These are phyloP conservation scores for Limnanthes douglasii DNA, from an alignment of 345 rosid species.

Conservation along the genomic window DNA sequence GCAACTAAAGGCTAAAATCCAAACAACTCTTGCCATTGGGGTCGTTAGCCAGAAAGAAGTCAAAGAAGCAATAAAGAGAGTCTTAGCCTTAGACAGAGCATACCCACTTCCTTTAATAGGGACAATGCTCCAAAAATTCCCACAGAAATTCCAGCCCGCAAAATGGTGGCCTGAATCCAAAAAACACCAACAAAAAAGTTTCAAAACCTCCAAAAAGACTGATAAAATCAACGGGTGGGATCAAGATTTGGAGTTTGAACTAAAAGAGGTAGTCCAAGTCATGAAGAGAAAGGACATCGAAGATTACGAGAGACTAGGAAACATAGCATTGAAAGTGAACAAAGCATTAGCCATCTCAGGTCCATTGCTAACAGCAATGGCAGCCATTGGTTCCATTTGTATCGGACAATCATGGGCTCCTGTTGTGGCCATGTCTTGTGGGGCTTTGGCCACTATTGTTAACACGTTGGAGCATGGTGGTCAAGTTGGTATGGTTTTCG, in stretches of 20 bases:
- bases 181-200: background rate
- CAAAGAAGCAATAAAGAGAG: conserved; percentile 22
- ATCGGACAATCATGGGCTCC: conserved; percentile 15
- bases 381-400: conserved; percentile 13
- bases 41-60: conserved; percentile 10
- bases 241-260: conserved; percentile 19
- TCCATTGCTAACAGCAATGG: conserved; percentile 14
- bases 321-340: conserved; percentile 14
- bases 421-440: conserved; percentile 7
- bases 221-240: conserved; percentile 25
- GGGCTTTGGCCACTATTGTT: conserved; percentile 11
- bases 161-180: conserved; percentile 34
- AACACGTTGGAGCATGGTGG: conserved; percentile 21
- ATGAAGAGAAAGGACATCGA: conserved; percentile 28
- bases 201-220: background rate
- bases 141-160: conserved; percentile 14
- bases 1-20: conserved; percentile 16
- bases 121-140: conserved; percentile 21
- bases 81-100: conserved; percentile 26
- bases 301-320: conserved; percentile 29
- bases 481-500: conserved; percentile 26
- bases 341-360: conserved; percentile 18
- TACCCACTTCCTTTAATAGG: conserved; percentile 29
- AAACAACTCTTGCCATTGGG: conserved; percentile 5
- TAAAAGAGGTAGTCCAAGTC: conserved; percentile 19